Percentiles rank a stretch among this genome's conserved stretches.
Evolutionary conservation across 345 rosid genomes (phyloP).

Genomic region (Salix caprea): DNA sequence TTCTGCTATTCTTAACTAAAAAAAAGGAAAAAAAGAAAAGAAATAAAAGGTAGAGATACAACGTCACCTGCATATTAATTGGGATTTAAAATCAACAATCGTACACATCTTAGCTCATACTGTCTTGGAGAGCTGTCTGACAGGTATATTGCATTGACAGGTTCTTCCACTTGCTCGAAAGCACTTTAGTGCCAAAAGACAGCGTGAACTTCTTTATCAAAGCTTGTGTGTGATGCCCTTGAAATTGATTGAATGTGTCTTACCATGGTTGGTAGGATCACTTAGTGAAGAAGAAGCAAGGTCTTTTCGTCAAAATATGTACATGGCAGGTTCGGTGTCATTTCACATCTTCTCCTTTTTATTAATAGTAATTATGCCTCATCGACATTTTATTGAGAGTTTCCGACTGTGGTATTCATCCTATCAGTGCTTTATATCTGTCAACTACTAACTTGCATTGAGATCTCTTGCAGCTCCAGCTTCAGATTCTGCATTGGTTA

Average conservation of each 20-base stretch:
- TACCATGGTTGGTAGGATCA: constrained; percentile 57
- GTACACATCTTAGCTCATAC: background rate
- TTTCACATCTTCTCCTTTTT: constrained; percentile 2
- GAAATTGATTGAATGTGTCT: constrained; percentile 52
- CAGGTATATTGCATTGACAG: constrained; percentile 22
- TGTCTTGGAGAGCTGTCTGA: background rate
- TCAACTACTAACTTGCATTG: constrained; percentile 15
- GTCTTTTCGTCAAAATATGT: constrained; percentile 50
- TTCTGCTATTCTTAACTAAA: background rate
- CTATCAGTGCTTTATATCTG: background rate
- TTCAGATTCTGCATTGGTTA: constrained; percentile 52
- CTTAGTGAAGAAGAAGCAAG: constrained; percentile 46
- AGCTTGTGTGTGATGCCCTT: constrained; percentile 62
- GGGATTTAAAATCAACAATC: background rate
- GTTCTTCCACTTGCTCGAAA: constrained; percentile 62
- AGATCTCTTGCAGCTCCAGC: constrained; percentile 45
- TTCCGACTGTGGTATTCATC: background rate
- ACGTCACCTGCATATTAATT: background rate
- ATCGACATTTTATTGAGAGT: background rate
- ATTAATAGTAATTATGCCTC: background rate
- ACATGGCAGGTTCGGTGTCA: constrained; percentile 43
- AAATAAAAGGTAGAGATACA: background rate
- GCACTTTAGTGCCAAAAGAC: constrained; percentile 49
- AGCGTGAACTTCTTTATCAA: constrained; percentile 57
- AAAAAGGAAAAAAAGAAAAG: background rate